Evolutionary conservation across 2,329 filamentous ascomycete genomes (phyloP), one percentile per base, ranked within the genome.

Genomic region (Gnomoniopsis sp.): DNA sequence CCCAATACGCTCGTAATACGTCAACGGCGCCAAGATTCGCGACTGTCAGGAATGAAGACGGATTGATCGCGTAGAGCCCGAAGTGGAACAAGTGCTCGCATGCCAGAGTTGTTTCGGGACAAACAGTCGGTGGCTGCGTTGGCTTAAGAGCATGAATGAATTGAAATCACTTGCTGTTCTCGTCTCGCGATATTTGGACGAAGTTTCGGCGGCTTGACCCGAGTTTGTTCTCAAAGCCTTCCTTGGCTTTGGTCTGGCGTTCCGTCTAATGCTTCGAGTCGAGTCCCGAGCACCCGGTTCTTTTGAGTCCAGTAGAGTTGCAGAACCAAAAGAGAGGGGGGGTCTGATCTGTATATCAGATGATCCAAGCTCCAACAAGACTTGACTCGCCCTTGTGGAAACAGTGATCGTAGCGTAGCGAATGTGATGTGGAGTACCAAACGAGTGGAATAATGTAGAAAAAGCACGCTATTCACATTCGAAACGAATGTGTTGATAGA

Each of bases 51-150:
- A 61, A 61, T 61, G 55, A 33, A 55, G n/a, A 46, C 15, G 41
- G 26, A 52, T 48, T 10, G 49, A 53, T 6, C 17, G 49, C 12
- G 43, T 46, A 48, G 30, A 49, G 23, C 23, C 46, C 21, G 30
- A 46, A 34, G 33, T 61, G 49, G 55, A 44, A 61, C 43, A 46
- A 30, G 15, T n/a, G 15, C 19, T 54, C 53, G 53, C 59, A 56
- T 61, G 56, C 59, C 59, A 61, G 51, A 58, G 55, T 34, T 15
- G 59, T 11, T 34, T 34, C 51, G 50, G 34, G 48, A 41, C 33
- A 47, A 51, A 53, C 26, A 43, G 41, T 43, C 43, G 56, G 53
- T 58, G 49, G 57, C 47, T 34, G 46, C 6, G 33, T 30, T 22
- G 19, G 19, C n/a, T 48, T 44, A 49, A 46, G 57, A 36, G 50